Conservation (phyloP, 148 eudicot genomes). For the Dysphania ambrosioides region DNA sequence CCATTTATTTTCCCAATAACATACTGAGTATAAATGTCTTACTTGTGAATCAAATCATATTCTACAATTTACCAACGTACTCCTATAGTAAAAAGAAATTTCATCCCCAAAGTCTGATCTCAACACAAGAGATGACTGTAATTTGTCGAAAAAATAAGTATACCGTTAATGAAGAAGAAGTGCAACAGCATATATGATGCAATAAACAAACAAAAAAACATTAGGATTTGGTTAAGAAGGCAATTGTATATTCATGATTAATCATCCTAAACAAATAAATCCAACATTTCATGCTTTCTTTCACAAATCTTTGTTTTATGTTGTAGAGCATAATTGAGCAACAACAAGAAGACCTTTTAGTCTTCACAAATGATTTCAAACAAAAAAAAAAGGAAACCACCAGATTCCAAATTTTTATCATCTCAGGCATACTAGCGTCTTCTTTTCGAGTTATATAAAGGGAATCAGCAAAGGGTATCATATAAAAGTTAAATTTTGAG, state of each 20-base stretch:
- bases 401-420: not conserved
- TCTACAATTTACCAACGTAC: too few relatives aligned
- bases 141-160: not conserved
- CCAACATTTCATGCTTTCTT: slow-evolving; percentile 1
- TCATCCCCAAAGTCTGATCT: too few relatives aligned
- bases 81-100: too few relatives aligned
- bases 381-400: too few relatives aligned
- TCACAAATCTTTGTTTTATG: not conserved
- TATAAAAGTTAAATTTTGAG: too few relatives aligned
- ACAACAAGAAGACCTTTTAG: not conserved
- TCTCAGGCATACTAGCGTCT: not conserved
- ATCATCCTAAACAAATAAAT: not conserved
- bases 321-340: not conserved
- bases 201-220: not conserved
- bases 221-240: not conserved
- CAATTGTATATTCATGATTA: not conserved
- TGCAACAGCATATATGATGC: not conserved
- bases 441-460: not conserved
- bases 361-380: not conserved
- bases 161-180: not conserved
- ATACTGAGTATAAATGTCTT: not conserved
- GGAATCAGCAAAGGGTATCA: not conserved
- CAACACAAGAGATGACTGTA: not conserved
- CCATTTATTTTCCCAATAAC: not conserved
- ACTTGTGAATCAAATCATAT: too few relatives aligned